Evolutionary conservation across 805 yeast species (phyloP).

Genomic region (Pichia paraexigua): DNA sequence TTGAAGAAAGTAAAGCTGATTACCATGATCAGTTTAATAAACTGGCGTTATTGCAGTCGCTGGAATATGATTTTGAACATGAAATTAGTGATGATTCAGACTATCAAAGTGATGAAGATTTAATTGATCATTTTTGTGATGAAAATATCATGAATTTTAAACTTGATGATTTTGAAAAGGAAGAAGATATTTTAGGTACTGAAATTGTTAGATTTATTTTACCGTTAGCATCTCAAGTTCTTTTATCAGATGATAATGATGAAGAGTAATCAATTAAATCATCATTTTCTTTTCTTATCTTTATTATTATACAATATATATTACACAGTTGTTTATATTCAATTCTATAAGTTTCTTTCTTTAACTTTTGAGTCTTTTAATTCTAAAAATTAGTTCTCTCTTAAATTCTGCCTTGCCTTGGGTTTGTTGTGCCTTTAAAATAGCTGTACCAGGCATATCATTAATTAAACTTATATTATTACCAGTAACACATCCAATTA

Average conservation of each 20-base stretch:
- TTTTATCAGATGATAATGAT: constrained; percentile 13
- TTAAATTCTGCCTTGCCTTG: constrained; percentile 5
- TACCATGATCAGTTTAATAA: constrained; percentile 24
- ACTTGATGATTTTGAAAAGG: constrained; percentile 10
- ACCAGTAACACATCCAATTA: constrained; percentile 22
- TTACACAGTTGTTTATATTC: neutral
- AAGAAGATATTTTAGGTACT: constrained; percentile 17
- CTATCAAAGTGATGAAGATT: constrained; percentile 22
- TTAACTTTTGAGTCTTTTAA: neutral
- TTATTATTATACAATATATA: neutral
- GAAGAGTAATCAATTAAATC: neutral
- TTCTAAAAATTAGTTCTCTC: constrained; percentile 6
- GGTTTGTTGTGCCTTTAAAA: constrained; percentile 16
- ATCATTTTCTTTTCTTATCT: neutral
- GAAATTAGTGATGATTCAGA: constrained; percentile 19
- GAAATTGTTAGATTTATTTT: constrained; percentile 25
- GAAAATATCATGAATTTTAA: constrained; percentile 22
- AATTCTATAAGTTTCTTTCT: neutral
- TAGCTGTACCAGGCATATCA: constrained; percentile 23
- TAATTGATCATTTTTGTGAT: constrained; percentile 24
- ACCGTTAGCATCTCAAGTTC: constrained; percentile 30
- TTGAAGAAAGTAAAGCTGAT: constrained; percentile 14
- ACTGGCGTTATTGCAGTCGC: constrained; percentile 28
- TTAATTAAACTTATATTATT: constrained; percentile 18
- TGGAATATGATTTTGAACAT: constrained; percentile 31